Evolutionary conservation across 306 rosid species (phyloP).

Genomic region (Malus sylvestris): DNA sequence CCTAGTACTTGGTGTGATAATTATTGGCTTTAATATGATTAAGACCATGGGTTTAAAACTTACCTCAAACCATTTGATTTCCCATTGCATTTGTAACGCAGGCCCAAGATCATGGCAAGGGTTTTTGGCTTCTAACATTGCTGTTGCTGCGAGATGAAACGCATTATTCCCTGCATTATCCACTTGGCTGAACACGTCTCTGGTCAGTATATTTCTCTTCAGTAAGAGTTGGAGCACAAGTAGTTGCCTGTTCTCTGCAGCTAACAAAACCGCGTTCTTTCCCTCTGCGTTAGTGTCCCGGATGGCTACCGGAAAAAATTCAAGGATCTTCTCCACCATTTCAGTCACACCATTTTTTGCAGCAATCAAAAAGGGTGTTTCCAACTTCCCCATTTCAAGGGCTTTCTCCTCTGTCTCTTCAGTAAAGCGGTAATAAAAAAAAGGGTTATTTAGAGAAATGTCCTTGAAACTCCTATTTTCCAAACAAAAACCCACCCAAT

Average conservation of each 20-base stretch:
- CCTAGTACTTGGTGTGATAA: too few species aligned
- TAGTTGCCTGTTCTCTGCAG: constrained; percentile 55
- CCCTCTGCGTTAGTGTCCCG: constrained; percentile 30
- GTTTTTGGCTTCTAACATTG: constrained; percentile 28
- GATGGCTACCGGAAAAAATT: constrained; percentile 39
- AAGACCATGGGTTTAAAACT: background rate
- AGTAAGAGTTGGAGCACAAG: constrained; percentile 30
- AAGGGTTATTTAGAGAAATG: too few species aligned
- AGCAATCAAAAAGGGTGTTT: constrained; percentile 46
- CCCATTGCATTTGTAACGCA: constrained; percentile 67
- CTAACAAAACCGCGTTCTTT: constrained; percentile 52
- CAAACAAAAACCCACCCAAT: too few species aligned
- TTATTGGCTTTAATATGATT: too few species aligned
- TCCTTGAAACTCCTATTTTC: too few species aligned
- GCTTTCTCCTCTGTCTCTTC: too few species aligned
- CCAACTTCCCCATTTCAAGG: background rate
- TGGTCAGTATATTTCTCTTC: background rate
- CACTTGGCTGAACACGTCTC: constrained; percentile 29
- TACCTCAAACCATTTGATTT: constrained; percentile 59
- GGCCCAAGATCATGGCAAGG: constrained; percentile 54
- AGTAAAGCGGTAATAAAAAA: too few species aligned
- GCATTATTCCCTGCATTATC: constrained; percentile 51
- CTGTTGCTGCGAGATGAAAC: constrained; percentile 42
- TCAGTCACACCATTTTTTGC: constrained; percentile 57
- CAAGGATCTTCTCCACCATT: constrained; percentile 43